Base-by-base conservation (phyloP, 306 rosid species). In the Herpetospermum pedunculosum region DNA sequence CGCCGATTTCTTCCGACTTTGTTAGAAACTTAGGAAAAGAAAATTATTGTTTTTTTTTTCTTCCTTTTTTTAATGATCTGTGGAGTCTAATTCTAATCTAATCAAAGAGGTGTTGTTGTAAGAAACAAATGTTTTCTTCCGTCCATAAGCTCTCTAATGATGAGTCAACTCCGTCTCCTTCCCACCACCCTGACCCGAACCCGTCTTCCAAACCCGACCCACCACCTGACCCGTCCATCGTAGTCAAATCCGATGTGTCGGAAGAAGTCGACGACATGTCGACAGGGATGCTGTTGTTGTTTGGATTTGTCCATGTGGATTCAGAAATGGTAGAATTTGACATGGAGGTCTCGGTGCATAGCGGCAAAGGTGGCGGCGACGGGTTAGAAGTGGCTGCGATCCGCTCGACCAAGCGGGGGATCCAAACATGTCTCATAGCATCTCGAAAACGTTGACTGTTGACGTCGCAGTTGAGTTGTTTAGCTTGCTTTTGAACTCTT, bases 401-500 rank as follows among this genome's bases (percentile, higher is more conserved):
- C 4, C 72, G 75, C 59, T 79, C 78, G 3, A 40, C 26, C 35
- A 79, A 11, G 12, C 75, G 75, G 6, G 82, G 82, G 15, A 79
- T 79, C 75, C 74, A 73, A 0, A 63, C 75, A 11, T 10, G 3
- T 1, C 78, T 65, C 75, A 79, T 79, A 9, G 74, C 44, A 2
- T 73, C 78, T 6, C 64, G 25, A 50, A 79, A 79, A 18, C 60
- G 75, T 28, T 79, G 50, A 13, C 78, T 73, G 8, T 73, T 73
- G 9, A 73, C 82, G 4, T 74, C 82, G 4, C 77, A 73, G 4
- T 79, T 79, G 8, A 79, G 70, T 1, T 50, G 78, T 34, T 73
- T 78, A 4, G 81, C 82, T 52, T 79, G 82, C 62, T 73, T 73
- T 13, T 73, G 70, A 2, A 79, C 78, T 63, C 82, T 40, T 0